Percentiles rank a stretch among this genome's conserved stretches.
phyloP scores from a whole-genome alignment of 148 eudicot genomes.

The Amaranthus palmeri region DNA sequence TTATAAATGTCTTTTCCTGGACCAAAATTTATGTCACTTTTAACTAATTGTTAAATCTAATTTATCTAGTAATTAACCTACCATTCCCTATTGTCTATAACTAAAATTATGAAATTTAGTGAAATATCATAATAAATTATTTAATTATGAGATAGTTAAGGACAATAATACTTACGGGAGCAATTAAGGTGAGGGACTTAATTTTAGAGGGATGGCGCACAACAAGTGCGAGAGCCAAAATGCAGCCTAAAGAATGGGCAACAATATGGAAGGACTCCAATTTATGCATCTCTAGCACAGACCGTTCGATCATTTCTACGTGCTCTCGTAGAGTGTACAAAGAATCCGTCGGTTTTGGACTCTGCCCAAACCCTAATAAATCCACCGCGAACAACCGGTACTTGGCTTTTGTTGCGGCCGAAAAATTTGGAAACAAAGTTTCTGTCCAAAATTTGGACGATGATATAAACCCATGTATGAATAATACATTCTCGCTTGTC shows the following conservation, averaged over 20 bases:
- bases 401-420: constrained; percentile 51
- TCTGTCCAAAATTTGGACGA: constrained; percentile 93
- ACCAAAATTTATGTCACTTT: no score
- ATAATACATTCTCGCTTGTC: constrained; percentile 67
- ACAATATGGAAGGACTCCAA: constrained; percentile 86
- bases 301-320: constrained; percentile 73
- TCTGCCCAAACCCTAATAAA: constrained; percentile 82
- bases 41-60: no score
- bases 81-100: background rate
- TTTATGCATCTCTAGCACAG: constrained; percentile 52
- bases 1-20: no score
- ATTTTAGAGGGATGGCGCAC: constrained; percentile 62
- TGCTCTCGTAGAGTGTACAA: constrained; percentile 80
- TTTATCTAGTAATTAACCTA: no score
- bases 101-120: background rate
- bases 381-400: constrained; percentile 77
- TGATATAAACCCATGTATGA: constrained; percentile 90
- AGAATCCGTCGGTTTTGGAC: constrained; percentile 85
- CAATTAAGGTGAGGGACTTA: constrained; percentile 79
- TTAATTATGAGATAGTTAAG: no score
- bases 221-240: constrained; percentile 77
- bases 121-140: no score
- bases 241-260: constrained; percentile 94
- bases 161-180: constrained; percentile 53
- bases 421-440: constrained; percentile 76